Percentiles rank a stretch among this genome's conserved stretches.
Conservation (phyloP, 306 rosid genomes). For the Cucurbita moschata region DNA sequence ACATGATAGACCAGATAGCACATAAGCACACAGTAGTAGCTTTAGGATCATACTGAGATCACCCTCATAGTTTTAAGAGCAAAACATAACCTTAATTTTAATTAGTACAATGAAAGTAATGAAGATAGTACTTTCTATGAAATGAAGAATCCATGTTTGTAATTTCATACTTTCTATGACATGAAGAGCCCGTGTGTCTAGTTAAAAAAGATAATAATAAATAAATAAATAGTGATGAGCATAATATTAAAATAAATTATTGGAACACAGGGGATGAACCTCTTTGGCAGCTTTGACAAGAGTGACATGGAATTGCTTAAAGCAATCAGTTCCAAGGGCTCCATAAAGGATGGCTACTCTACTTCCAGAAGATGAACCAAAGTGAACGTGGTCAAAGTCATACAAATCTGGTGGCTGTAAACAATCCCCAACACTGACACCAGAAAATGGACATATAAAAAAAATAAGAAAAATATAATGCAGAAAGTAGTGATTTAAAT, state of each 20-base stretch:
- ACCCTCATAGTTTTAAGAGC: not conserved
- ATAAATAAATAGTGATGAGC: not conserved
- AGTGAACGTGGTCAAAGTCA: constrained; percentile 83
- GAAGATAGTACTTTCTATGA: not conserved
- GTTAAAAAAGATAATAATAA: not conserved
- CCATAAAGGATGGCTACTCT: constrained; percentile 81
- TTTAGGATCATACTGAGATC: not conserved
- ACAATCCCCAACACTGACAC: constrained; percentile 37
- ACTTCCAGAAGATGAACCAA: constrained; percentile 47
- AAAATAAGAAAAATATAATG: not conserved
- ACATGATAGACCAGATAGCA: not conserved
- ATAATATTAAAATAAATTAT: not conserved
- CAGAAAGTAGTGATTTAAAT: not conserved
- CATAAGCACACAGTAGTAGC: not conserved
- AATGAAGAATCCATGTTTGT: not conserved
- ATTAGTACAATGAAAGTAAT: not conserved
- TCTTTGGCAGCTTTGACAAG: constrained; percentile 65
- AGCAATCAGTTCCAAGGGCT: constrained; percentile 79
- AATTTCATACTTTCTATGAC: not conserved
- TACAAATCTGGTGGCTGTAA: constrained; percentile 63
- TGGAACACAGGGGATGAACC: constrained; percentile 24
- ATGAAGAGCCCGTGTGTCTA: not conserved
- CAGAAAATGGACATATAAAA: constrained; percentile 1
- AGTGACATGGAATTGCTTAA: constrained; percentile 60
- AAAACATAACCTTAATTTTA: not conserved